Evolutionary conservation across 2,329 filamentous ascomycete genomes (phyloP).

Genomic region (Rachicladosporium sp.): DNA sequence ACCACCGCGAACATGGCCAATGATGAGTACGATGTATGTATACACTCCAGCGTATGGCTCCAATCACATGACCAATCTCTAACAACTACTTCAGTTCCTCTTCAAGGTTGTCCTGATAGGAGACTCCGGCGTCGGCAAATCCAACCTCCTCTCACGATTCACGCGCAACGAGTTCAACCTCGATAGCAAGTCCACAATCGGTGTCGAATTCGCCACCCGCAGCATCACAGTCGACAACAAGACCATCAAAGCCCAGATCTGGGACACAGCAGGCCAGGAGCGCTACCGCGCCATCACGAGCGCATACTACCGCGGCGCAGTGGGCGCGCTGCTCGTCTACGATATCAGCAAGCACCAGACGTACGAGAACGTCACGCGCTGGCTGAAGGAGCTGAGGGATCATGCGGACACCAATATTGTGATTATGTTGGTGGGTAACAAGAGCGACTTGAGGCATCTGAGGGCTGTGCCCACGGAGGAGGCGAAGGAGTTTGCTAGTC

Average conservation of each 20-base stretch:
- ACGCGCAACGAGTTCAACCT: conserved; percentile 99
- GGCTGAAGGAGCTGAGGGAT: conserved; percentile 96
- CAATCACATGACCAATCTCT: conserved; percentile 18
- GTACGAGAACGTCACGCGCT: conserved; percentile 96
- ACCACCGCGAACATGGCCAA: conserved; percentile 66
- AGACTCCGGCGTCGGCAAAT: conserved; percentile 99
- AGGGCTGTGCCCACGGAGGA: conserved; percentile 95
- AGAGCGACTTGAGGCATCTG: conserved; percentile 99
- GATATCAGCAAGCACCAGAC: conserved; percentile 99
- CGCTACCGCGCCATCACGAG: conserved; percentile 98
- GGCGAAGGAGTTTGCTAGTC: conserved; percentile 94
- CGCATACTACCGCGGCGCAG: conserved; percentile 95
- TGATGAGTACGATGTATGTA: conserved; percentile 98
- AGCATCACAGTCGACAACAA: conserved; percentile 98
- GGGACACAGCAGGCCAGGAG: conserved; percentile 98
- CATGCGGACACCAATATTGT: conserved; percentile 97
- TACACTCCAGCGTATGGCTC: conserved; percentile 3
- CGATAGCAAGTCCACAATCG: conserved; percentile 98
- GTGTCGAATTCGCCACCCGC: conserved; percentile 95
- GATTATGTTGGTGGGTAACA: conserved; percentile 99
- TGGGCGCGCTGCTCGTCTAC: conserved; percentile 94
- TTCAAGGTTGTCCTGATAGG: conserved; percentile 99
- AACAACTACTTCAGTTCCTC: conserved; percentile 58
- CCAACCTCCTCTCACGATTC: conserved; percentile 98
- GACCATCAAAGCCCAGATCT: conserved; percentile 99